phyloP scores from a whole-genome alignment of 805 yeast genomes.

The Starmerella roubikii region DNA sequence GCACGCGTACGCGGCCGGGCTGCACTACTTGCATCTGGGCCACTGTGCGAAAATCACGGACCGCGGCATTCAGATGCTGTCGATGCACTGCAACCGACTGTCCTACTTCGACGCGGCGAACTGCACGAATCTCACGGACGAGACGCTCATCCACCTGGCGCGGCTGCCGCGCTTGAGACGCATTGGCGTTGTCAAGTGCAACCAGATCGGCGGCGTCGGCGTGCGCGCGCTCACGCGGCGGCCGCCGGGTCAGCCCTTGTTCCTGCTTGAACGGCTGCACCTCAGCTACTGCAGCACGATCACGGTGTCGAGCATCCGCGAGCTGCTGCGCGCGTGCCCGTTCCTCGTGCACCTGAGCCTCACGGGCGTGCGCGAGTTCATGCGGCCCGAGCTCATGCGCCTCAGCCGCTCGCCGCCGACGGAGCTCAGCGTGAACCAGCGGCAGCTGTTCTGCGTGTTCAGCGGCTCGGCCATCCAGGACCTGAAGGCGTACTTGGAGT shows the following conservation, averaged over 20 bases:
- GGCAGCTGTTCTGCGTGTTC: slow-evolving; percentile 78
- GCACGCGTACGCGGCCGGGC: slow-evolving; percentile 51
- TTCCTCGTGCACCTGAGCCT: slow-evolving; percentile 77
- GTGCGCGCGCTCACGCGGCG: slow-evolving; percentile 41
- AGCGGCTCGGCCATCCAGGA: slow-evolving; percentile 77
- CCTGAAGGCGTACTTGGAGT: slow-evolving; percentile 56
- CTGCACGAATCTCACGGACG: slow-evolving; percentile 77
- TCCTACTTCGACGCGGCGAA: slow-evolving; percentile 93
- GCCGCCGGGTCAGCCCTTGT: slow-evolving; percentile 31
- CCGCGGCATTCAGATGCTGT: slow-evolving; percentile 62
- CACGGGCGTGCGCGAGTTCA: slow-evolving; percentile 84
- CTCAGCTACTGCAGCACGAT: slow-evolving; percentile 78
- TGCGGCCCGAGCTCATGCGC: slow-evolving; percentile 69
- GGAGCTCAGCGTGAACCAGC: slow-evolving; percentile 79
- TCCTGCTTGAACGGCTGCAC: slow-evolving; percentile 83
- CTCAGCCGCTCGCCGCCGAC: slow-evolving; percentile 88
- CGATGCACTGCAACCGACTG: slow-evolving; percentile 65
- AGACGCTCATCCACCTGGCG: slow-evolving; percentile 62
- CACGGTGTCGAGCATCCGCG: slow-evolving; percentile 62
- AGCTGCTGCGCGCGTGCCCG: slow-evolving; percentile 66
- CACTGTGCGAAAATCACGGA: slow-evolving; percentile 89
- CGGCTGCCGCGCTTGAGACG: slow-evolving; percentile 68
- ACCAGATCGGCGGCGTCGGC: slow-evolving; percentile 76
- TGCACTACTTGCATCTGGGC: slow-evolving; percentile 85
- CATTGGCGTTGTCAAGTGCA: slow-evolving; percentile 87